Evolutionary conservation across 129 eudicot species (phyloP), one percentile per base, ranked within the genome.

Genomic region (Kitagawia praeruptora): DNA sequence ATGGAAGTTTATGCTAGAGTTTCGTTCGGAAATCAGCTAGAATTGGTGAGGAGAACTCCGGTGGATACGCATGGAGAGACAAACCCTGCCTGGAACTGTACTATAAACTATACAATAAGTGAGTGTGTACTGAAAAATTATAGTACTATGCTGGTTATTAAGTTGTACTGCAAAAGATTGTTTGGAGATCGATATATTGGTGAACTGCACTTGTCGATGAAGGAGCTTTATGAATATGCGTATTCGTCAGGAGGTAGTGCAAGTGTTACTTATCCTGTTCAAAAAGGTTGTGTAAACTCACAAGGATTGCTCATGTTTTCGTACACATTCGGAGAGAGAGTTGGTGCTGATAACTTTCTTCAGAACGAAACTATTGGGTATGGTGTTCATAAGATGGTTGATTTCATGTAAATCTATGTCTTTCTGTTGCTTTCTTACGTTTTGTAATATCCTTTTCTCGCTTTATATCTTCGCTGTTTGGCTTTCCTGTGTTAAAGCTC

Each of bases 161-260:
- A 90, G n/a, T 81, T 88, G 53, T 90, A 90, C 63, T 90, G 92
- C 51, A 86, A 88, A 84, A 92, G 61, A 90, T n/a, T 83, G 75
- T 88, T 90, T 12, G 92, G 96, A 31, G 96, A 90, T 73, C 34
- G 91, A 51, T 90, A 88, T 75, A 76, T 88, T 18, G 96, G 96
- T 8, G 90, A 90, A 79, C 84, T 90, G 34, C 84, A 88, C 56
- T 73, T 80, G n/a, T 74, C 90, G 2, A 54, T 90, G 84, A 90
- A 90, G 53, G 88, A 88, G 49, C 90, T 90, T 40, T 90, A 86
- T 71, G 96, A 90, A 37, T 81, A 49, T 61, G 83, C 95, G 0
- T 66, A 8, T 4, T 28, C 84, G 2, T 21, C 18, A 44, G 92
- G 96, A 39, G 91, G 96, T 0, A 85, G 88, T 44, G 89, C 87